These are phyloP conservation scores for Phytophthora podocarpi DNA, from an alignment of 352 stramenopile genomes.

Conservation along the genomic window DNA sequence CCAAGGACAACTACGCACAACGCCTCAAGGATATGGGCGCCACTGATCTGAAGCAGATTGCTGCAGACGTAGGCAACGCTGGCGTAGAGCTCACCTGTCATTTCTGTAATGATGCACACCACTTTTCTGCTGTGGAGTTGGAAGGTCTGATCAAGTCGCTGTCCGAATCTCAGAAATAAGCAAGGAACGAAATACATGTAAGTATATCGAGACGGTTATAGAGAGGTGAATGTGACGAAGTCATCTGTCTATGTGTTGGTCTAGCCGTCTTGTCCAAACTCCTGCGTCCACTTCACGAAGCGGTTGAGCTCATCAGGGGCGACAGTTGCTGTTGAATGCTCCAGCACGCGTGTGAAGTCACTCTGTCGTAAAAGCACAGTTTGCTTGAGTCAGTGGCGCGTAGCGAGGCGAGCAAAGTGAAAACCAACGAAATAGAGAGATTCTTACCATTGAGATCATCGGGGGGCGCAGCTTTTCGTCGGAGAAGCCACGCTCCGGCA, in stretches of 20 bases:
- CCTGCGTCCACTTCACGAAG: conserved; percentile 98
- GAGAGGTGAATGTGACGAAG: conserved; percentile 25
- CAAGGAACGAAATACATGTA: conserved; percentile 14
- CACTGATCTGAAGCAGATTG: conserved; percentile 55
- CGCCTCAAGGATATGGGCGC: conserved; percentile 58
- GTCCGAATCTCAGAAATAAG: conserved; percentile 15
- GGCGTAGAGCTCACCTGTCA: conserved; percentile 81
- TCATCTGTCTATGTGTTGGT: conserved; percentile 33
- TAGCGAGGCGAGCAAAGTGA: neutral
- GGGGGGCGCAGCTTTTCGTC: conserved; percentile 86
- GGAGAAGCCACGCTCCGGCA: conserved; percentile 80
- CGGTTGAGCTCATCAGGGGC: conserved; percentile 95
- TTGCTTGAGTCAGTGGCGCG: neutral
- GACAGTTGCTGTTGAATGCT: conserved; percentile 95
- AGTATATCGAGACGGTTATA: conserved; percentile 36
- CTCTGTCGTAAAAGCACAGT: conserved; percentile 46
- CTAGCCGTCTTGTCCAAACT: conserved; percentile 99
- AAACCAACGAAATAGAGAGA: neutral
- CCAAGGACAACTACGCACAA: conserved; percentile 64
- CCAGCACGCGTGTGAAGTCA: conserved; percentile 97
- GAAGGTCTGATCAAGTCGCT: conserved; percentile 39
- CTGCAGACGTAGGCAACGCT: conserved; percentile 48
- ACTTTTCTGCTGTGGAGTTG: conserved; percentile 63
- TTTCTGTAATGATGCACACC: conserved; percentile 86
- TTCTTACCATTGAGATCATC: conserved; percentile 85